Percentiles rank a stretch among this genome's conserved stretches.
Conservation (phyloP, 73 alveolate species). For the Symbiodinium pilosum region DNA sequence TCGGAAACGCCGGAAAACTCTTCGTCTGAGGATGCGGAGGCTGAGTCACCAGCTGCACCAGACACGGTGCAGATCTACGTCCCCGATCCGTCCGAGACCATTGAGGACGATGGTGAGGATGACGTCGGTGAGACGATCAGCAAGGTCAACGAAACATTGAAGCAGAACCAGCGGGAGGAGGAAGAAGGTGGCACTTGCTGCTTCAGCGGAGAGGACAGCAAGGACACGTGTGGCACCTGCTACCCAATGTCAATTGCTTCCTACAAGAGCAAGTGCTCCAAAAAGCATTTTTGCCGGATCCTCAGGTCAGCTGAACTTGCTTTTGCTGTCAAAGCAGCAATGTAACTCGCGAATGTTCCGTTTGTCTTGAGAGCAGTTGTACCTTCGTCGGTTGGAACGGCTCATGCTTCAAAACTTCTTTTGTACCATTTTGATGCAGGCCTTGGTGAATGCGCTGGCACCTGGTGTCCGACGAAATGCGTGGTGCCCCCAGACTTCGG, state of each 20-base stretch:
- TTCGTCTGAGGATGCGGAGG: background rate
- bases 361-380: no score
- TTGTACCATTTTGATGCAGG: no score
- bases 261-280: conserved; percentile 77
- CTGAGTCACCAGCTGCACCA: background rate
- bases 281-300: background rate
- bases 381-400: no score
- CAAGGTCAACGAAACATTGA: conserved; percentile 33
- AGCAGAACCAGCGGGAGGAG: conserved; percentile 44
- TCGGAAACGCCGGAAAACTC: no score
- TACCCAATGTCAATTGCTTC: conserved; percentile 78
- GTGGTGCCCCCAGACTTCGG: conserved; percentile 3
- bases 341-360: no score
- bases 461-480: conserved; percentile 68
- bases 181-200: conserved; percentile 82
- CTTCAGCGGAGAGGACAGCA: conserved; percentile 54
- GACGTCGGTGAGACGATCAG: conserved; percentile 9
- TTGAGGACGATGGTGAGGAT: background rate
- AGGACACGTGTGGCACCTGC: conserved; percentile 71
- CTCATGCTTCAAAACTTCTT: no score
- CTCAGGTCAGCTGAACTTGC: background rate
- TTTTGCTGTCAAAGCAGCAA: background rate
- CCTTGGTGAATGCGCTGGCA: conserved; percentile 65
- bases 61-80: background rate
- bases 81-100: background rate